Percentiles rank a stretch among this genome's conserved stretches.
These are phyloP conservation scores for Moricandia arvensis DNA, from an alignment of 345 rosid genomes.

Conservation along the genomic window DNA sequence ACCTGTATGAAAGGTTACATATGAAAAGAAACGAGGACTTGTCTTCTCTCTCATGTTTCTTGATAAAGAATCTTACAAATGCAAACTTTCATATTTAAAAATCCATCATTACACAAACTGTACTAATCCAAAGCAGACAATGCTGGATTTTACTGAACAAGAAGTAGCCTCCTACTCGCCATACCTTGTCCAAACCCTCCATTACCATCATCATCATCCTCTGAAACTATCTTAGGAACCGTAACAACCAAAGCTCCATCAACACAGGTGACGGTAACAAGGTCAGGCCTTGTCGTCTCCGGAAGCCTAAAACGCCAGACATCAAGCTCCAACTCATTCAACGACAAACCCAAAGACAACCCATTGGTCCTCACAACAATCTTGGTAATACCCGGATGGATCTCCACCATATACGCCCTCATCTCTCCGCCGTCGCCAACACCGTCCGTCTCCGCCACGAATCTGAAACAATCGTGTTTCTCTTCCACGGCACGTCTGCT, in stretches of 20 bases:
- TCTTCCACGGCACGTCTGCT: slow-evolving; percentile 90
- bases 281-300: slow-evolving; percentile 82
- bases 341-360: slow-evolving; percentile 52
- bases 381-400: slow-evolving; percentile 84
- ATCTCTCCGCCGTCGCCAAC: slow-evolving; percentile 45
- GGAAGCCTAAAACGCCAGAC: slow-evolving; percentile 95
- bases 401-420: slow-evolving; percentile 76
- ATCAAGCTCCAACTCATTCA: slow-evolving; percentile 81
- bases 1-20: background rate
- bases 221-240: slow-evolving; percentile 66
- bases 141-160: slow-evolving; percentile 58
- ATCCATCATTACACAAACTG: slow-evolving; percentile 13
- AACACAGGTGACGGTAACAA: slow-evolving; percentile 67
- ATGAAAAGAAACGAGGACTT: background rate
- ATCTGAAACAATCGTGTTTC: slow-evolving; percentile 67
- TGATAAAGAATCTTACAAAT: background rate
- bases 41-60: background rate
- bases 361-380: slow-evolving; percentile 76
- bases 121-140: background rate
- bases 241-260: slow-evolving; percentile 85
- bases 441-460: slow-evolving; percentile 76
- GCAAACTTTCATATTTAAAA: background rate
- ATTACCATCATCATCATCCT: slow-evolving; percentile 46
- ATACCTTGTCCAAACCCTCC: slow-evolving; percentile 65
- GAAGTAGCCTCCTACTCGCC: slow-evolving; percentile 74